Evolutionary conservation across 1,139 yeast species (phyloP).

Genomic region (Saccharomyces hybrid): DNA sequence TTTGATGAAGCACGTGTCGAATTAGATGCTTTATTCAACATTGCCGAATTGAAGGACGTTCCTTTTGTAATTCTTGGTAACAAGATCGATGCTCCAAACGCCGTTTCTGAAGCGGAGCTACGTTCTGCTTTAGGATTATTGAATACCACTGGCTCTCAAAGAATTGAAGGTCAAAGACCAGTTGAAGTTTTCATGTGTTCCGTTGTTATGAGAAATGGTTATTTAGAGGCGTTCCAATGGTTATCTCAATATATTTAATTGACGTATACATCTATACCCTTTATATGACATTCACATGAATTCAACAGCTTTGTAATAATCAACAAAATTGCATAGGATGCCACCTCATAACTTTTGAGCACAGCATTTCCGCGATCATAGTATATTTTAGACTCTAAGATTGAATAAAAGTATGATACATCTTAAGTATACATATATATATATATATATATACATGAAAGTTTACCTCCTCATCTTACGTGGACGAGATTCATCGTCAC

Average conservation of each 20-base stretch:
- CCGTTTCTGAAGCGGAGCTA: conserved; percentile 92
- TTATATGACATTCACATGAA: background rate
- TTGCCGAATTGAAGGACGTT: conserved; percentile 81
- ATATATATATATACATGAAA: background rate
- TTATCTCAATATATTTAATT: conserved; percentile 79
- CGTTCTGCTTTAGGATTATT: conserved; percentile 84
- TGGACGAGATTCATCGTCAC: conserved; percentile 28
- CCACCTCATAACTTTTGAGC: background rate
- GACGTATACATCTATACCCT: conserved; percentile 1
- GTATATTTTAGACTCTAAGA: background rate
- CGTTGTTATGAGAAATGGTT: conserved; percentile 94
- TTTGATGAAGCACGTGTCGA: conserved; percentile 93
- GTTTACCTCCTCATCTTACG: conserved; percentile 24
- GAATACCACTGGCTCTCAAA: conserved; percentile 79
- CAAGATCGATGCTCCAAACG: conserved; percentile 90
- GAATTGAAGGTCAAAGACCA: conserved; percentile 78
- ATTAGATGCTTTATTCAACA: conserved; percentile 83
- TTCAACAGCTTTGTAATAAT: conserved; percentile 1
- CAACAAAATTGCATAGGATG: background rate
- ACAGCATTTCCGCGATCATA: background rate
- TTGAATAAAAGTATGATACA: background rate
- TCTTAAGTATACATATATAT: background rate
- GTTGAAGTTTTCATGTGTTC: conserved; percentile 96
- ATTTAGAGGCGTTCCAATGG: conserved; percentile 96
- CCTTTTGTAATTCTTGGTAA: conserved; percentile 94